These are phyloP conservation scores for Xerocomus brunneocitrinus DNA, from an alignment of 768 basidiomycete genomes.

Conservation along the genomic window DNA sequence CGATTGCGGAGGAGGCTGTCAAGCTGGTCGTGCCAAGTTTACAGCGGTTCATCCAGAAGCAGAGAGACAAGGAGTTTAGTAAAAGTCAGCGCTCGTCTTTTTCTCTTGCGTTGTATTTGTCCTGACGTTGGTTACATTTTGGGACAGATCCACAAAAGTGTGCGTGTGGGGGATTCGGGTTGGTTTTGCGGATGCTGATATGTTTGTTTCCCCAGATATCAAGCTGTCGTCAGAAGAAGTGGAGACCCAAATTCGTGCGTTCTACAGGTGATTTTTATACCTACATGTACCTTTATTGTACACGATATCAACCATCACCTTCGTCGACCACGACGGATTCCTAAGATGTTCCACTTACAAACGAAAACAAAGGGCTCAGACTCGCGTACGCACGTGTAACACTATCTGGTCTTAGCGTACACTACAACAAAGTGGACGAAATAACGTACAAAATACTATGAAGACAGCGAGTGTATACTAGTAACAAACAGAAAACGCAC, in stretches of 20 bases:
- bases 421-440: neutral
- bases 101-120: neutral
- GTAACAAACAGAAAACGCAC: neutral
- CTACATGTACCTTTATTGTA: neutral
- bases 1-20: slow-evolving; percentile 67
- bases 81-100: slow-evolving; percentile 53
- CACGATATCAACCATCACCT: neutral
- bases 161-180: slow-evolving; percentile 23
- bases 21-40: slow-evolving; percentile 74
- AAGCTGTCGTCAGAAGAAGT: slow-evolving; percentile 73
- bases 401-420: too few relatives aligned
- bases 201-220: slow-evolving; percentile 52
- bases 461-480: neutral
- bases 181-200: slow-evolving; percentile 8
- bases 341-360: too few relatives aligned
- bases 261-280: slow-evolving; percentile 40
- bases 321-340: too few relatives aligned
- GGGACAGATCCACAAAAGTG: slow-evolving; percentile 50
- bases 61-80: slow-evolving; percentile 78
- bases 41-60: slow-evolving; percentile 69
- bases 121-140: neutral
- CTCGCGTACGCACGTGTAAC: too few relatives aligned
- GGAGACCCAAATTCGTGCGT: slow-evolving; percentile 60
- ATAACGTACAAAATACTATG: neutral
- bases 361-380: too few relatives aligned